Base-by-base conservation (phyloP, 352 stramenopile species). In the Pythium rhizo-oryzae region DNA sequence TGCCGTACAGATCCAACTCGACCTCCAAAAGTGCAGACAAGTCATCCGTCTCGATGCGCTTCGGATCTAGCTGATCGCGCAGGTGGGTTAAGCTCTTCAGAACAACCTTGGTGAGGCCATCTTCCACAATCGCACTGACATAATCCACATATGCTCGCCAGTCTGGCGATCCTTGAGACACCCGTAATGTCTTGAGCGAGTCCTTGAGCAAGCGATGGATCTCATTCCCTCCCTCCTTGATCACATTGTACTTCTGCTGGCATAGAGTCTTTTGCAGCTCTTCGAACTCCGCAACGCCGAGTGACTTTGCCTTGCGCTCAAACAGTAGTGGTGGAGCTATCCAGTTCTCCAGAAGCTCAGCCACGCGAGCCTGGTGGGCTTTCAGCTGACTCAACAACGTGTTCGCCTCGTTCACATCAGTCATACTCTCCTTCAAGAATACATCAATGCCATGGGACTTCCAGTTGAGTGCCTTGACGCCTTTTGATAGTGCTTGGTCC, bases 141-240 rank as follows among this genome's bases (percentile, higher is more conserved):
- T 96, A 98, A 46, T 97, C 92, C 6, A 97, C 90, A 62, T 97
- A 98, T 1, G 90, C 90, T 50, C 94, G 90, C 93, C 93, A 98
- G 54, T 98, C 93, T 4, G 92, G 92, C 18, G 92, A 92, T 25
- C 93, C 93, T 75, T 97, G 86, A 0, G 85, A 93, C 3, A 98
- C 87, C 24, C 95, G 91, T 9, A 98, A 74, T 16, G 84, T 86
- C 56, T 94, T 92, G n/a, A 97, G 79, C 8, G 89, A 94, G 33
- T 98, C 93, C 52, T 97, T 97, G 1, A 98, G 74, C 23, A 98
- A 66, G 1, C 88, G 81, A 59, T 96, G 89, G 30, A 96, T 93
- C 53, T 95, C 90, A 35, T 91, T 93, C 5, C 87, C 87, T 12
- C 88, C 91, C 67, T 97, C 90, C 58, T 96, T 97, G 54, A 98